A percentile compares a stretch with the other conserved stretches of the same genome.
Evolutionary conservation across 768 basidiomycete genomes (phyloP).

Genomic region (Mycena olivaceomarginata): DNA sequence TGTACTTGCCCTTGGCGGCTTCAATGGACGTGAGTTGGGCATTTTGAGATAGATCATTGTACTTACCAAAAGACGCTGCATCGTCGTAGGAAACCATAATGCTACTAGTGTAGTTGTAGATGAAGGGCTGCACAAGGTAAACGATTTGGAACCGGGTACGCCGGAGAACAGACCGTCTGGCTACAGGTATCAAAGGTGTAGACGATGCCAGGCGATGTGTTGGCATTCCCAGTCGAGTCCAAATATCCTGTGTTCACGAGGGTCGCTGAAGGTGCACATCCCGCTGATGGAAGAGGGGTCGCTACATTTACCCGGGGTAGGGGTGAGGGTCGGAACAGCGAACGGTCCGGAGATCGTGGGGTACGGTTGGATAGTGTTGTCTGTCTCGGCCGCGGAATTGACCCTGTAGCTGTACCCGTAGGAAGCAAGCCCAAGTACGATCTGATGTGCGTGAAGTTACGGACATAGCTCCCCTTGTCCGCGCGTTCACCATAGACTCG

Average conservation of each 20-base stretch:
- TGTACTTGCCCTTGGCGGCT: conserved; percentile 75
- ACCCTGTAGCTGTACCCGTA: conserved; percentile 88
- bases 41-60: no score
- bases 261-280: conserved; percentile 76
- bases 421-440: conserved; percentile 89
- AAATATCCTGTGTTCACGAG: conserved; percentile 75
- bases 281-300: conserved; percentile 62
- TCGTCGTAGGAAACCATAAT: conserved; percentile 82
- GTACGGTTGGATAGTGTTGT: conserved; percentile 42
- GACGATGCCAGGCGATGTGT: conserved; percentile 54
- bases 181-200: conserved; percentile 80
- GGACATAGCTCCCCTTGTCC: conserved; percentile 64
- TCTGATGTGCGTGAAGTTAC: conserved; percentile 46
- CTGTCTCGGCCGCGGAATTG: conserved; percentile 57
- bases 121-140: conserved; percentile 69
- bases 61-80: conserved; percentile 68
- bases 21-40: neutral
- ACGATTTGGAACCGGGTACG: neutral
- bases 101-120: conserved; percentile 72
- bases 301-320: no score
- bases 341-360: conserved; percentile 67
- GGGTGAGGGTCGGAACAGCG: neutral
- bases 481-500: conserved; percentile 79
- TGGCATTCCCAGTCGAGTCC: conserved; percentile 60
- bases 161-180: conserved; percentile 68